A percentile compares a stretch with the other conserved stretches of the same genome.
These are phyloP conservation scores for Orobanche coerulescens DNA, from an alignment of 257 asterid genomes.

Conservation along the genomic window DNA sequence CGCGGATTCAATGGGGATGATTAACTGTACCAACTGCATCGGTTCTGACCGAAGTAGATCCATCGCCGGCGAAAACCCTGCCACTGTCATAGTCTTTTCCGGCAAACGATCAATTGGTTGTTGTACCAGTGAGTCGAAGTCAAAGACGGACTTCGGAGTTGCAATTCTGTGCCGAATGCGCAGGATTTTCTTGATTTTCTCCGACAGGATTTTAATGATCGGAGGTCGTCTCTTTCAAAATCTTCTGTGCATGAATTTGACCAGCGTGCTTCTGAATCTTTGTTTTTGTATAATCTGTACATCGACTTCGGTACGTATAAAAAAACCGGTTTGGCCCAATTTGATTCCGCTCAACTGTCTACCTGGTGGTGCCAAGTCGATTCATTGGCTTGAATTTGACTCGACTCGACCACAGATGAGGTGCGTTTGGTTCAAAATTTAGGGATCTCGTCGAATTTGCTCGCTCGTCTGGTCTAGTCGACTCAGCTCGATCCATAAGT, in stretches of 20 bases:
- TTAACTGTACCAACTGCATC: constrained; percentile 58
- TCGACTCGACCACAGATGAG: too few relatives aligned
- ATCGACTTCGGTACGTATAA: too few relatives aligned
- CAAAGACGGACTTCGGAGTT: background rate
- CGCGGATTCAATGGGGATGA: constrained; percentile 53
- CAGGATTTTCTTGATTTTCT: background rate
- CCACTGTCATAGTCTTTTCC: constrained; percentile 3
- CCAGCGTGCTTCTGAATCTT: background rate
- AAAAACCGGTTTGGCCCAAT: too few relatives aligned
- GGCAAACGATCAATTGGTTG: background rate
- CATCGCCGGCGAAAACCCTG: constrained; percentile 33
- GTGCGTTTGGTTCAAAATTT: too few relatives aligned
- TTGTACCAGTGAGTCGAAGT: background rate
- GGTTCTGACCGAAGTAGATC: constrained; percentile 63
- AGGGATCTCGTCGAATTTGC: too few relatives aligned
- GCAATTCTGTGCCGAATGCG: background rate
- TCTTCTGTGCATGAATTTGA: background rate
- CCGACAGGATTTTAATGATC: constrained; percentile 9
- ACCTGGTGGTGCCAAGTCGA: too few relatives aligned
- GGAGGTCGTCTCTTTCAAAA: constrained; percentile 9
- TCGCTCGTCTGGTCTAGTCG: too few relatives aligned
- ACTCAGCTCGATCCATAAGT: too few relatives aligned
- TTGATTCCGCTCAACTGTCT: too few relatives aligned
- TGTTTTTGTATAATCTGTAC: background rate
- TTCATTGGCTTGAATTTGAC: too few relatives aligned